Percentiles rank a stretch among this genome's conserved stretches.
phyloP scores from a whole-genome alignment of 2,329 filamentous ascomycete genomes.

The Sporothrix euskadiensis region DNA sequence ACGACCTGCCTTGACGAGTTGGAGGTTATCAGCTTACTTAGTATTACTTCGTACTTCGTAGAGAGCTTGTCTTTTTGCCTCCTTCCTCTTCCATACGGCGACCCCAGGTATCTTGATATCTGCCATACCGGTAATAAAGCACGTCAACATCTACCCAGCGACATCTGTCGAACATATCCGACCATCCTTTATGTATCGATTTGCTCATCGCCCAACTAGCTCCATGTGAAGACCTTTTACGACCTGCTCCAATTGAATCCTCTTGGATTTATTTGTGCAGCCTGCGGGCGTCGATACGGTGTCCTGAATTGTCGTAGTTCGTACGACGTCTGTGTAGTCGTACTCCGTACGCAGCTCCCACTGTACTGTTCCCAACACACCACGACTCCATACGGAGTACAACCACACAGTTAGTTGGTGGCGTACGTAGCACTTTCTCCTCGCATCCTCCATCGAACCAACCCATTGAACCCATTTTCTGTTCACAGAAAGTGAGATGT shows the following conservation, averaged over 20 bases:
- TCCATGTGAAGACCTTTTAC: not conserved
- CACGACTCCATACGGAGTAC: conserved; percentile 15
- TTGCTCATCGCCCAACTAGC: not conserved
- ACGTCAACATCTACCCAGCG: not conserved
- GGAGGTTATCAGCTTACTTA: not conserved
- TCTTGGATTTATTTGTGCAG: not conserved
- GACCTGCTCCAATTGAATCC: not conserved
- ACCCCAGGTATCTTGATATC: not conserved
- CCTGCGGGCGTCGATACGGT: not conserved
- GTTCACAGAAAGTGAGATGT: not conserved
- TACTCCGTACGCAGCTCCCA: too few relatives aligned
- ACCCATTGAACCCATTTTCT: not conserved
- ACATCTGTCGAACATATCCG: not conserved
- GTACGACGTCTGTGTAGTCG: not conserved
- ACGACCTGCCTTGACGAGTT: not conserved
- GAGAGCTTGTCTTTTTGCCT: not conserved
- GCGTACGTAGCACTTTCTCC: not conserved
- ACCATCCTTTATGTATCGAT: not conserved
- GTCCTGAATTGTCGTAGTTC: not conserved
- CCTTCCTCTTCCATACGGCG: conserved; percentile 1
- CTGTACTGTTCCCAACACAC: not conserved
- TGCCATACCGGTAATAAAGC: not conserved
- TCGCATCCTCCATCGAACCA: not conserved
- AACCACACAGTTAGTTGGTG: not conserved
- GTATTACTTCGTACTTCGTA: too few relatives aligned